These are phyloP conservation scores for Trichaptum fuscoviolaceum DNA, from an alignment of 768 basidiomycete genomes.

Conservation along the genomic window DNA sequence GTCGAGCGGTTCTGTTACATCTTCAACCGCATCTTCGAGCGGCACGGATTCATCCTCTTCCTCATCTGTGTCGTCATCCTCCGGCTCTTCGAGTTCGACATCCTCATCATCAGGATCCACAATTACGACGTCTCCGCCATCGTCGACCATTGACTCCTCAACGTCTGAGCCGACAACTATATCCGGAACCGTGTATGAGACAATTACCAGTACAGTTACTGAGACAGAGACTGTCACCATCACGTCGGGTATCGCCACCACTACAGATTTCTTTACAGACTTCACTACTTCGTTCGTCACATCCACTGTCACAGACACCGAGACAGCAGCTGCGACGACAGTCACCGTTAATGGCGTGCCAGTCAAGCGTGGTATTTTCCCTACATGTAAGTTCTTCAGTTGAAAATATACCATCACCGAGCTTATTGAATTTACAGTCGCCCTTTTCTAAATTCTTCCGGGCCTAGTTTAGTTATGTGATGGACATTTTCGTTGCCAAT, in stretches of 20 bases:
- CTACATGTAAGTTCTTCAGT: not conserved
- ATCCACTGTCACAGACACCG: not conserved
- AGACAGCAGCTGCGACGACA: not conserved
- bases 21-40: not conserved
- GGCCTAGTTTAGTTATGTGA: not conserved
- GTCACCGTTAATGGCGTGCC: not conserved
- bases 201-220: not conserved
- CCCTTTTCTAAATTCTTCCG: not conserved
- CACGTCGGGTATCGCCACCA: not conserved
- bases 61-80: not conserved
- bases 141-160: not conserved
- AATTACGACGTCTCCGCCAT: not conserved
- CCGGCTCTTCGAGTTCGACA: not conserved
- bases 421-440: not conserved
- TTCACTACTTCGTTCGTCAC: not conserved
- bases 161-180: not conserved
- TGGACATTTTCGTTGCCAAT: not conserved
- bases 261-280: not conserved
- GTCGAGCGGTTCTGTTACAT: not conserved
- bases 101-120: not conserved
- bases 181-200: not conserved
- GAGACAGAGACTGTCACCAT: not conserved
- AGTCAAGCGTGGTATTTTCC: not conserved
- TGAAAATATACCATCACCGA: too few relatives aligned
- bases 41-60: not conserved